These are phyloP conservation scores for Wickerhamomyces strasburgensis DNA, from an alignment of 805 yeast genomes.

Conservation along the genomic window DNA sequence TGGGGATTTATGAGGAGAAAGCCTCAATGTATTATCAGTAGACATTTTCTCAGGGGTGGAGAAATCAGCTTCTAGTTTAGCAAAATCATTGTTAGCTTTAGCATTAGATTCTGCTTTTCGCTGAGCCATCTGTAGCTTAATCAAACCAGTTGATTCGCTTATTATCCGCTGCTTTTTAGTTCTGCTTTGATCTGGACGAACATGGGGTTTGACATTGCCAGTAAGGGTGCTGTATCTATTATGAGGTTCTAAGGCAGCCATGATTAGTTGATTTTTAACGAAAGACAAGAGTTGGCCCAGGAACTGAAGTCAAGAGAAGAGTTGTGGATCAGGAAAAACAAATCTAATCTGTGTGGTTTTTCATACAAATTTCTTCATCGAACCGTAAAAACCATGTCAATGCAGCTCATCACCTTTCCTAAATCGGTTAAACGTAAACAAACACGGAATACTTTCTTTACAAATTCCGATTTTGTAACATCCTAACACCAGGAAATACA, in stretches of 20 bases:
- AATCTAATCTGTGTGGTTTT: too few species aligned
- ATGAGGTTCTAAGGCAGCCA: neutral
- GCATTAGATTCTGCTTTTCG: constrained; percentile 12
- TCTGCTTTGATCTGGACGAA: constrained; percentile 4
- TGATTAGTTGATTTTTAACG: too few species aligned
- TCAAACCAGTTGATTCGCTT: constrained; percentile 48
- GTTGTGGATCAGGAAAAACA: too few species aligned
- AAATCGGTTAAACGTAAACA: too few species aligned
- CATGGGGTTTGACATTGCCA: neutral
- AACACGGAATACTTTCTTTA: too few species aligned
- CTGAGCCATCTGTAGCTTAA: constrained; percentile 31
- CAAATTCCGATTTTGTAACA: too few species aligned
- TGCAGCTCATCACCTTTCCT: too few species aligned
- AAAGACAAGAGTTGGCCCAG: too few species aligned
- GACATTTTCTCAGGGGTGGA: neutral
- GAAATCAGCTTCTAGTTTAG: constrained; percentile 8
- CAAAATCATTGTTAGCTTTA: constrained; percentile 14
- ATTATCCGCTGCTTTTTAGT: constrained; percentile 34
- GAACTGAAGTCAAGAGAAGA: too few species aligned
- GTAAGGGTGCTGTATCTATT: neutral
- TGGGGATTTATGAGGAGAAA: neutral
- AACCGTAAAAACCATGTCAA: too few species aligned
- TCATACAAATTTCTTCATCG: too few species aligned
- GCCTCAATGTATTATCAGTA: neutral
- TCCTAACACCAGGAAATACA: too few species aligned